Base-by-base conservation (phyloP, 2,329 filamentous ascomycete genomes). In the Chaetomiaceae sp. region DNA sequence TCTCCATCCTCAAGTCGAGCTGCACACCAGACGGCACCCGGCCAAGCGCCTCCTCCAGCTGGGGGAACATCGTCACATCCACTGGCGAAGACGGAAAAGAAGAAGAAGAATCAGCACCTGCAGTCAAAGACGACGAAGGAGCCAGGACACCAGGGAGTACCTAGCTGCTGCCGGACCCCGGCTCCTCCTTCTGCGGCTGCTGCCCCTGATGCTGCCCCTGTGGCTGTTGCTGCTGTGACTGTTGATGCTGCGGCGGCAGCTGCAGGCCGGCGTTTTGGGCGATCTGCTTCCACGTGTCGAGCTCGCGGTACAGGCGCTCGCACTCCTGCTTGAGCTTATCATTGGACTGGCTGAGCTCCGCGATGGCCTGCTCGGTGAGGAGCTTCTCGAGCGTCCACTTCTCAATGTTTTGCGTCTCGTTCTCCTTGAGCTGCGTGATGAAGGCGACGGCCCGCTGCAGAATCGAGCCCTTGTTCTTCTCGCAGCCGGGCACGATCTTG, bases 401-500 rank as follows among this genome's bases (percentile, higher is more conserved):
- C 69, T 96, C 92, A 59, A 95, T 91, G 68, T 96, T 96, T 60
- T 94, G 88, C 15, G 88, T 83, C 69, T 96, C 92, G 63, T 96
- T 95, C 69, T 96, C 91, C 69, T 94, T 95, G 36, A 99, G 81
- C 66, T 96, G 91, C 11, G 85, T 88, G 68, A 99, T 97, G 74
- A 96, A 97, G 59, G 90, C 85, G 9, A 96, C 92, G 0, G 94
- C 91, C 31, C 92, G 89, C 68, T 95, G 89, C 34, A 99, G 77
- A 60, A 99, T 97, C 2, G 91, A 95, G 0, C 94, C 94, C 73
- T 99, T 99, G 77, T 99, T 97, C 79, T 97, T 99, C 72, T 99
- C 94, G 65, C 92, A 96, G 14, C 91, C 91, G 0, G 94, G 94
- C 0, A 99, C 94, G 61, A 99, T 95, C 75, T 96, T 97, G 62